Evolutionary conservation across 1,139 yeast genomes (phyloP).

Genomic region (Lodderomyces jiufengensis): DNA sequence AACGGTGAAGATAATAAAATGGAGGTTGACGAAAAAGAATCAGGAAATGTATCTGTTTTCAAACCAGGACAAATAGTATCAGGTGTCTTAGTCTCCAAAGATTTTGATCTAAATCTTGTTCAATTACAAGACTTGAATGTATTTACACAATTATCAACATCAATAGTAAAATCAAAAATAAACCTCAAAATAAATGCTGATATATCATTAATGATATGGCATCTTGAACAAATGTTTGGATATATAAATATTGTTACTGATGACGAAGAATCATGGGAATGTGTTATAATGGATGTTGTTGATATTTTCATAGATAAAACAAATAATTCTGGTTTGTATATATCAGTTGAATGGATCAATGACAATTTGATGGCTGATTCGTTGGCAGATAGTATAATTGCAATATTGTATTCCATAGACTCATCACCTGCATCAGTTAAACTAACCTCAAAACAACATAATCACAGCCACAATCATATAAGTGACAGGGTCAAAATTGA

Average conservation of each 20-base stretch:
- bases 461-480: conserved; percentile 34
- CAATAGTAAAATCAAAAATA: conserved; percentile 80
- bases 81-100: conserved; percentile 91
- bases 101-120: conserved; percentile 79
- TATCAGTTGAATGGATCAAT: conserved; percentile 86
- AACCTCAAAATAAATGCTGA: conserved; percentile 76
- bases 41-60: conserved; percentile 11
- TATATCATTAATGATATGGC: conserved; percentile 79
- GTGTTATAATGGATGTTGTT: conserved; percentile 45
- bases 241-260: conserved; percentile 64
- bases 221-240: conserved; percentile 94
- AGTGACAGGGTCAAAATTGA: conserved; percentile 5
- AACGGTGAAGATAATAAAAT: conserved; percentile 4
- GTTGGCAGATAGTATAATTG: conserved; percentile 90
- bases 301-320: conserved; percentile 44
- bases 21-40: background rate
- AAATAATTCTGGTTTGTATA: conserved; percentile 38
- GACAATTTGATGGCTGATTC: conserved; percentile 82
- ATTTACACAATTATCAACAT: conserved; percentile 81
- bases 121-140: conserved; percentile 86
- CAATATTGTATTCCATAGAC: conserved; percentile 86
- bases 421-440: conserved; percentile 95
- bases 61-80: conserved; percentile 50
- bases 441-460: conserved; percentile 60
- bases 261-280: conserved; percentile 54